A percentile compares a stretch with the other conserved stretches of the same genome.
These are phyloP conservation scores for Leccinum disarticulatum DNA, from an alignment of 768 basidiomycete genomes.

Conservation along the genomic window DNA sequence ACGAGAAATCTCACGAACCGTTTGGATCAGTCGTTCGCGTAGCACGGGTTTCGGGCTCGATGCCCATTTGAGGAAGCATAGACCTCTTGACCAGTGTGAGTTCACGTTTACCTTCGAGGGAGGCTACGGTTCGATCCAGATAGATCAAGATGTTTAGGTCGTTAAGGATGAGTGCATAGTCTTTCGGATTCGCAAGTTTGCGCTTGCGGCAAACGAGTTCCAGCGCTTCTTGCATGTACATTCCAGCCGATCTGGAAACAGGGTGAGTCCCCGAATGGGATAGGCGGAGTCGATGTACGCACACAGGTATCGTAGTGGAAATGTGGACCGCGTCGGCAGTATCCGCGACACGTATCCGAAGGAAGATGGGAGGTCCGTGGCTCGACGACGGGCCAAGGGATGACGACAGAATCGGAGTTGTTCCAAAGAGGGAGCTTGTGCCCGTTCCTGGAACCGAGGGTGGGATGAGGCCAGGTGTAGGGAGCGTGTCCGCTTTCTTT, in stretches of 20 bases:
- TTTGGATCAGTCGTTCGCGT: conserved; percentile 88
- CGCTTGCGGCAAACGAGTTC: conserved; percentile 78
- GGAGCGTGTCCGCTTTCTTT: conserved; percentile 55
- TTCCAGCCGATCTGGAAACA: conserved; percentile 67
- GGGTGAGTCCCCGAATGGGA: background rate
- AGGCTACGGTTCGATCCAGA: conserved; percentile 94
- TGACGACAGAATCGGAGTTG: conserved; percentile 57
- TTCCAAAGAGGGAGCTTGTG: conserved; percentile 47
- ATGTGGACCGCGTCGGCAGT: conserved; percentile 82
- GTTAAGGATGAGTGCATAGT: conserved; percentile 76
- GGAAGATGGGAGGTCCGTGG: conserved; percentile 79
- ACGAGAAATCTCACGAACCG: conserved; percentile 46
- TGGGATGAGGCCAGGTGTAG: conserved; percentile 37
- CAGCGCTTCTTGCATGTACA: conserved; percentile 96
- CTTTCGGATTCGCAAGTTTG: conserved; percentile 64
- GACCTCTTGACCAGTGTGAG: conserved; percentile 77
- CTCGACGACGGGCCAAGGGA: conserved; percentile 68
- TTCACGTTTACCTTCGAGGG: conserved; percentile 84
- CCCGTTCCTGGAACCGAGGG: conserved; percentile 40
- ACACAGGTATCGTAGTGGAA: conserved; percentile 91
- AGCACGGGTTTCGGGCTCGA: conserved; percentile 63
- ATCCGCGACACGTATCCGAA: conserved; percentile 79
- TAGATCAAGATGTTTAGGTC: conserved; percentile 74
- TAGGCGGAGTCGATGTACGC: conserved; percentile 32
- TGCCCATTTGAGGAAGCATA: conserved; percentile 70